Percentiles rank a stretch among this genome's conserved stretches.
phyloP scores from a whole-genome alignment of 129 eudicot genomes.

The Flaveria sonorensis region DNA sequence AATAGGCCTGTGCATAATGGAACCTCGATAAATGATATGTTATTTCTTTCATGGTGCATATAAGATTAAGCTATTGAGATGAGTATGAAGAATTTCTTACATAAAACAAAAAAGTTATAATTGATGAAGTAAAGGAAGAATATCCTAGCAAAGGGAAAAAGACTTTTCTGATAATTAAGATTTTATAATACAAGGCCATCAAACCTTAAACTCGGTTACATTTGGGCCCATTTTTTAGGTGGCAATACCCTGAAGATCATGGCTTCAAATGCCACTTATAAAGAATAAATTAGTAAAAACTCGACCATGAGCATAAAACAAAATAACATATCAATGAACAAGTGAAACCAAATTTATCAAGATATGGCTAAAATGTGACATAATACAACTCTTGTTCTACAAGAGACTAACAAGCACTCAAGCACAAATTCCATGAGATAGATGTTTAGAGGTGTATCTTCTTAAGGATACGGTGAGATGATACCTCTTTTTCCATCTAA shows the following conservation, averaged over 20 bases:
- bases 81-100: neutral
- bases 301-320: slow-evolving; percentile 13
- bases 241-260: slow-evolving; percentile 12
- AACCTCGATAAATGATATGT: neutral
- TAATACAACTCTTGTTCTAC: neutral
- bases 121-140: neutral
- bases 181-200: neutral
- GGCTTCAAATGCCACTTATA: slow-evolving; percentile 4
- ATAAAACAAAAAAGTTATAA: neutral
- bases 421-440: neutral
- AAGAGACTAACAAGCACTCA: neutral
- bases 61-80: neutral
- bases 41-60: neutral
- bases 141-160: neutral
- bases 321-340: slow-evolving; percentile 1
- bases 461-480: neutral
- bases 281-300: slow-evolving; percentile 9
- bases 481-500: slow-evolving; percentile 5
- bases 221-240: slow-evolving; percentile 19
- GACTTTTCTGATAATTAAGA: neutral
- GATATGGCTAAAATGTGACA: neutral
- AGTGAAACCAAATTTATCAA: slow-evolving; percentile 8
- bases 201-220: slow-evolving; percentile 2
- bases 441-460: neutral
- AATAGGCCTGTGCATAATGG: neutral